Evolutionary conservation across 345 rosid species (phyloP).

Genomic region (Limnanthes douglasii): DNA sequence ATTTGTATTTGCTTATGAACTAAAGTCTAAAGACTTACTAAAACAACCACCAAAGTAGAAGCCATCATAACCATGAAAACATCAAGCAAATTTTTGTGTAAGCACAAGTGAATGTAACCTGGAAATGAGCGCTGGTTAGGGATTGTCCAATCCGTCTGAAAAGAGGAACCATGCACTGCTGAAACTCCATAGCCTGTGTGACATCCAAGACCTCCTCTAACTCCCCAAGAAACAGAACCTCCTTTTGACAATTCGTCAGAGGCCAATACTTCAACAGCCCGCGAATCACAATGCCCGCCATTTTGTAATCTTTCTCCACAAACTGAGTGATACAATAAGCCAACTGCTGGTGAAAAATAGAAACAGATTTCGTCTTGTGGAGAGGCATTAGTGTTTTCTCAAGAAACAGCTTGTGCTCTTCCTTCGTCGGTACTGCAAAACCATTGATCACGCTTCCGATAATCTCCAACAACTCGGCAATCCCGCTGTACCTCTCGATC

Average conservation of each 20-base stretch:
- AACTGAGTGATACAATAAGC: slow-evolving; percentile 28
- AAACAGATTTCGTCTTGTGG: slow-evolving; percentile 25
- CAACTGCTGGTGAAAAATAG: slow-evolving; percentile 24
- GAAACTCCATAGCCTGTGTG: slow-evolving; percentile 22
- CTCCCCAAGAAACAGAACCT: slow-evolving; percentile 30
- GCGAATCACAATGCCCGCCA: slow-evolving; percentile 26
- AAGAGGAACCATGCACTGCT: slow-evolving; percentile 23
- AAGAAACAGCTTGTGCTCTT: slow-evolving; percentile 30
- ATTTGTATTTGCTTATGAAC: no score
- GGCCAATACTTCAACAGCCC: slow-evolving; percentile 43
- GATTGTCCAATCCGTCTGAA: slow-evolving; percentile 31
- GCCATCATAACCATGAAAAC: no score
- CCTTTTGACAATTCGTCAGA: slow-evolving; percentile 27
- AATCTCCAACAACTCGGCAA: slow-evolving; percentile 32
- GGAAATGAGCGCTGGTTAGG: slow-evolving; percentile 29
- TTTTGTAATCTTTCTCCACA: slow-evolving; percentile 28
- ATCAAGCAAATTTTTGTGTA: no score
- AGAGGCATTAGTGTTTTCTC: slow-evolving; percentile 27
- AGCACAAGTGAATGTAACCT: slow-evolving; percentile 26
- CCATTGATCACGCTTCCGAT: slow-evolving; percentile 29
- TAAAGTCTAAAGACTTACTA: no score
- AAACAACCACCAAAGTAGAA: no score
- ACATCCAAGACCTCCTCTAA: slow-evolving; percentile 29
- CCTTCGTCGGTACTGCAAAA: slow-evolving; percentile 32
- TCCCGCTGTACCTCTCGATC: slow-evolving; percentile 28